Conservation (phyloP, 2,329 filamentous ascomycete species). For the Verticillium nonalfalfae region DNA sequence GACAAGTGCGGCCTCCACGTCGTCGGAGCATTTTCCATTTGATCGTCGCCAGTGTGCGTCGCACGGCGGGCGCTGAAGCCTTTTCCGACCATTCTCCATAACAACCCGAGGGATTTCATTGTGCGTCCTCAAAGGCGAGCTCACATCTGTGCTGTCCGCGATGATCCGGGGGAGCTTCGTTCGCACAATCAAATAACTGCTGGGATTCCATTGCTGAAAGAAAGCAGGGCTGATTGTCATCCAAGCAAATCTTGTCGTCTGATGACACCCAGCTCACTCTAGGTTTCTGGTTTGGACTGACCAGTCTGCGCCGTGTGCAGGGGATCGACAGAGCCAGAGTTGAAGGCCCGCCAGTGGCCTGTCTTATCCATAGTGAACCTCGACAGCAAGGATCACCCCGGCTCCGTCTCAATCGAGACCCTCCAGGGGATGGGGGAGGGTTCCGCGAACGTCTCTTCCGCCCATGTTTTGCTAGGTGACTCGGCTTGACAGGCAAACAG, state of each 20-base stretch:
- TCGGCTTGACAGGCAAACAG: background rate
- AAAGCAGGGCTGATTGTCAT: background rate
- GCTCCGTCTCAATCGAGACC: background rate
- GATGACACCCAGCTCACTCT: background rate
- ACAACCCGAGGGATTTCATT: background rate
- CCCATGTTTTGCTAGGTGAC: background rate
- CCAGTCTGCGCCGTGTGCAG: background rate
- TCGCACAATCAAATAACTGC: background rate
- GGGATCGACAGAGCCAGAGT: slow-evolving; percentile 1
- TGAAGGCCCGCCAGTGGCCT: background rate
- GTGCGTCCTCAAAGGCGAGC: background rate
- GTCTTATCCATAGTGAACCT: background rate
- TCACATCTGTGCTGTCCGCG: background rate
- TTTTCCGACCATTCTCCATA: background rate
- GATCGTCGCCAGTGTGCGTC: slow-evolving; percentile 12
- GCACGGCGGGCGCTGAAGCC: background rate
- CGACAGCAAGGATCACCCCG: background rate
- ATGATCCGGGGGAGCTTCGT: background rate
- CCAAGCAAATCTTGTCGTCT: background rate
- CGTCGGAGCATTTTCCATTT: slow-evolving; percentile 3
- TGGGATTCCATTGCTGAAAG: background rate
- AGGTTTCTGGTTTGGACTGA: background rate
- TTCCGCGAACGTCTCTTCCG: background rate
- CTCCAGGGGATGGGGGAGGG: background rate
- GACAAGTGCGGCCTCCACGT: background rate